Percentiles rank a stretch among this genome's conserved stretches.
Evolutionary conservation across 805 yeast genomes (phyloP).

Genomic region (Candida sphagnicola): DNA sequence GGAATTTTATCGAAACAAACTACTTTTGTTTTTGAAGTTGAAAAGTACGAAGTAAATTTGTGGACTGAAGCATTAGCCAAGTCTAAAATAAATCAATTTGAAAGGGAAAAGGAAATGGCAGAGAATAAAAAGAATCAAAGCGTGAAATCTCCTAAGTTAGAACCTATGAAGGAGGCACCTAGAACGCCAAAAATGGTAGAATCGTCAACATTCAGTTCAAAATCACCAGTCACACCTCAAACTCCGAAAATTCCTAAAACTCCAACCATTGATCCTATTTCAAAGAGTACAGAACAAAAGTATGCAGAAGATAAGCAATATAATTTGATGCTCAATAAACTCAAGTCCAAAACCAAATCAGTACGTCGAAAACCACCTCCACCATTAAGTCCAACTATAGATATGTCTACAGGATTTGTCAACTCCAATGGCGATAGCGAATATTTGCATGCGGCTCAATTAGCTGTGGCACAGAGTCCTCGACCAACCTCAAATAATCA

Average conservation of each 20-base stretch:
- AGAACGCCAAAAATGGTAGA: not conserved
- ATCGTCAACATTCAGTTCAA: slow-evolving; percentile 18
- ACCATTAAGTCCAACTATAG: slow-evolving; percentile 15
- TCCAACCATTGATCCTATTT: slow-evolving; percentile 3
- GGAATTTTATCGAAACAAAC: slow-evolving; percentile 54
- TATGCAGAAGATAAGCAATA: not conserved
- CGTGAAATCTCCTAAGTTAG: slow-evolving; percentile 17
- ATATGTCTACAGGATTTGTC: slow-evolving; percentile 29
- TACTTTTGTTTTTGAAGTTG: slow-evolving; percentile 56
- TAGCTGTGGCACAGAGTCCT: slow-evolving; percentile 36
- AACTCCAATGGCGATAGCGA: slow-evolving; percentile 18
- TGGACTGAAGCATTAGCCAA: slow-evolving; percentile 59
- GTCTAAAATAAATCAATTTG: slow-evolving; percentile 46
- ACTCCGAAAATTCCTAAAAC: slow-evolving; percentile 9
- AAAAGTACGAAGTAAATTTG: slow-evolving; percentile 43
- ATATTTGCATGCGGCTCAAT: slow-evolving; percentile 40
- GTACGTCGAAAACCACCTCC: slow-evolving; percentile 30
- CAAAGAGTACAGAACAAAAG: not conserved
- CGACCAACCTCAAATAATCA: slow-evolving; percentile 16
- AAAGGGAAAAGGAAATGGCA: slow-evolving; percentile 26
- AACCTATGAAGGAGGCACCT: not conserved
- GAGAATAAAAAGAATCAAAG: slow-evolving; percentile 3
- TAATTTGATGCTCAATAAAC: slow-evolving; percentile 11
- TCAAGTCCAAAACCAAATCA: slow-evolving; percentile 12
- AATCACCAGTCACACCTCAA: slow-evolving; percentile 5